These are phyloP conservation scores for Graphilbum sp. DNA, from an alignment of 2,329 filamentous ascomycete genomes.

Conservation along the genomic window DNA sequence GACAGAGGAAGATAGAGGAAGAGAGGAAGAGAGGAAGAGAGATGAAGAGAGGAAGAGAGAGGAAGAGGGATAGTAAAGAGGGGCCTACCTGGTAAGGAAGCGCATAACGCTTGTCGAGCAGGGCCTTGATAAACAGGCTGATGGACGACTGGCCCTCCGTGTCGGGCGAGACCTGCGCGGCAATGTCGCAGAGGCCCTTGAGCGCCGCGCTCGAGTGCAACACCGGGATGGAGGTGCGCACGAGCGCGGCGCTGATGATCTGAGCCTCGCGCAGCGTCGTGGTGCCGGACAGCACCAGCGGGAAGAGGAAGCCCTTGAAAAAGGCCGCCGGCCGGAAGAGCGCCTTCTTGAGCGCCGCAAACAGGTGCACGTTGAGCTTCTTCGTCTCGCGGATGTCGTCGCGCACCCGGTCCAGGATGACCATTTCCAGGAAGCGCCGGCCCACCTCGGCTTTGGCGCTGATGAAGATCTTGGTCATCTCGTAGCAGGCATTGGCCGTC, in stretches of 20 bases:
- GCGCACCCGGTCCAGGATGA: slow-evolving; percentile 79
- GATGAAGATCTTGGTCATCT: slow-evolving; percentile 84
- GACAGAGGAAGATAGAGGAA: too few relatives aligned
- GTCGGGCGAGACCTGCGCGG: slow-evolving; percentile 71
- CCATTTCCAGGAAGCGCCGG: slow-evolving; percentile 71
- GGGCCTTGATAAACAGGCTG: slow-evolving; percentile 85
- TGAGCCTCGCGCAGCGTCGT: slow-evolving; percentile 85
- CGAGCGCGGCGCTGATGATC: slow-evolving; percentile 76
- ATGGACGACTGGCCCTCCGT: slow-evolving; percentile 81
- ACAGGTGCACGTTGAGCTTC: slow-evolving; percentile 90
- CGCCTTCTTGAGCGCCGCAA: slow-evolving; percentile 82
- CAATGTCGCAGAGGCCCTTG: slow-evolving; percentile 85
- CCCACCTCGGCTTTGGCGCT: slow-evolving; percentile 66
- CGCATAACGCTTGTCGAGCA: slow-evolving; percentile 94
- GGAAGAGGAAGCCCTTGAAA: slow-evolving; percentile 89
- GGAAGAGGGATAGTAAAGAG: not conserved
- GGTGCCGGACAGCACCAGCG: slow-evolving; percentile 67
- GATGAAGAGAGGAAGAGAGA: too few relatives aligned
- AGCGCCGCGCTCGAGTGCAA: slow-evolving; percentile 84
- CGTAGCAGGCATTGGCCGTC: slow-evolving; percentile 67
- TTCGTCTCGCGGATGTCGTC: slow-evolving; percentile 89
- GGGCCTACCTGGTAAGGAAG: slow-evolving; percentile 65
- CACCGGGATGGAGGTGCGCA: slow-evolving; percentile 73
- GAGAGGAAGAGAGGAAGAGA: too few relatives aligned
- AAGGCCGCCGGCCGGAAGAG: slow-evolving; percentile 91